phyloP scores from a whole-genome alignment of 2,329 filamentous ascomycete species.

The Hyphodiscus sp. region DNA sequence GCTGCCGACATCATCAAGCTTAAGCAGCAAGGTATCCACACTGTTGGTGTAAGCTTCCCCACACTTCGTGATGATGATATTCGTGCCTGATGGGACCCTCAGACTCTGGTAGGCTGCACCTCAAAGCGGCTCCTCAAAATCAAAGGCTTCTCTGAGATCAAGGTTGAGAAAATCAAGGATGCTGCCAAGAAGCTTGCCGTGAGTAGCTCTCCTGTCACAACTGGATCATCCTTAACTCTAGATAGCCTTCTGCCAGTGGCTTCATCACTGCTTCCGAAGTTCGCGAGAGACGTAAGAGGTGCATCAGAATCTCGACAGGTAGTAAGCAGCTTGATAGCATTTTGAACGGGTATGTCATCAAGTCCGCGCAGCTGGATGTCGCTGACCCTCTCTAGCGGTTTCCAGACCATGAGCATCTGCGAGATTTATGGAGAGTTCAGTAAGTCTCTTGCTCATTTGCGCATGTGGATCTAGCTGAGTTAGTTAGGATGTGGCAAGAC shows the following conservation, averaged over 20 bases:
- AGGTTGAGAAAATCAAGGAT: constrained; percentile 66
- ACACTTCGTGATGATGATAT: background rate
- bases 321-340: constrained; percentile 62
- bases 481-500: constrained; percentile 56
- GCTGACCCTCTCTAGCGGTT: constrained; percentile 42
- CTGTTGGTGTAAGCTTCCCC: constrained; percentile 46
- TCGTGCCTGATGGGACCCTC: background rate
- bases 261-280: constrained; percentile 63
- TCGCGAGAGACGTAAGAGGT: constrained; percentile 53
- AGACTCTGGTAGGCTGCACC: constrained; percentile 55
- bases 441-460: constrained; percentile 14
- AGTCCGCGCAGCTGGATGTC: background rate
- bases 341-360: constrained; percentile 47
- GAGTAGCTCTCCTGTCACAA: constrained; percentile 4
- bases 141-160: constrained; percentile 64
- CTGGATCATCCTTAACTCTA: constrained; percentile 9
- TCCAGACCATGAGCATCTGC: constrained; percentile 64
- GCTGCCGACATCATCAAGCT: constrained; percentile 60
- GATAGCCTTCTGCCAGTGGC: constrained; percentile 48
- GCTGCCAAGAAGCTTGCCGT: constrained; percentile 42
- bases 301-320: constrained; percentile 61
- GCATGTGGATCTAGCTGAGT: background rate
- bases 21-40: constrained; percentile 56
- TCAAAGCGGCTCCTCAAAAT: constrained; percentile 57
- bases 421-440: constrained; percentile 57